A percentile compares a stretch with the other conserved stretches of the same genome.
Evolutionary conservation across 2,329 filamentous ascomycete species (phyloP).

Genomic region (Myriosclerotinia duriaeana): DNA sequence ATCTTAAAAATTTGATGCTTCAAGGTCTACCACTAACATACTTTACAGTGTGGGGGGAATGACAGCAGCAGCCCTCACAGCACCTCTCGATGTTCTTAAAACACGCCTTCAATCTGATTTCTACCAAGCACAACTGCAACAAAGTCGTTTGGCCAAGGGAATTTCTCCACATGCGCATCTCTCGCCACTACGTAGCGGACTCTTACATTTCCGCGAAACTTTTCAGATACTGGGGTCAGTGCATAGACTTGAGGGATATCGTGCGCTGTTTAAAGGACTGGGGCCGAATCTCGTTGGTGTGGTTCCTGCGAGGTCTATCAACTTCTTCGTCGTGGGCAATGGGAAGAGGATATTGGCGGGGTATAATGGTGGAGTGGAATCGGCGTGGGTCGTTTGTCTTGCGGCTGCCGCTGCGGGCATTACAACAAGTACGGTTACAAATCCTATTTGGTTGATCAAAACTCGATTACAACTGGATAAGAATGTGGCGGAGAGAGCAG

Average conservation of each 20-base stretch:
- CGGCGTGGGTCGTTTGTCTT: conserved; percentile 73
- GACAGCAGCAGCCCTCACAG: conserved; percentile 88
- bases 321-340: conserved; percentile 92
- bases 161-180: conserved; percentile 55
- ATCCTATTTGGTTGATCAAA: conserved; percentile 96
- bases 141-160: conserved; percentile 57
- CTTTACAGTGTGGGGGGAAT: conserved; percentile 74
- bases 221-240: conserved; percentile 82
- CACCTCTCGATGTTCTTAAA: conserved; percentile 89
- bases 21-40: conserved; percentile 17
- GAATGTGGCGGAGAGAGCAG: conserved; percentile 64
- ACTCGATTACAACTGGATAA: conserved; percentile 90
- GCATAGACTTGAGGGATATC: conserved; percentile 76
- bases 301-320: conserved; percentile 85
- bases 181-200: conserved; percentile 62
- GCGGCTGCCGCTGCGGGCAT: conserved; percentile 78
- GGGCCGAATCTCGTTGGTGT: conserved; percentile 89
- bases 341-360: conserved; percentile 79
- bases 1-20: neutral
- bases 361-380: conserved; percentile 70
- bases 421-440: conserved; percentile 85
- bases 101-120: conserved; percentile 92
- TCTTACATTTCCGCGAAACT: conserved; percentile 80
- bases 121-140: conserved; percentile 79
- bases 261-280: conserved; percentile 88